phyloP scores from a whole-genome alignment of 805 yeast species.

The Saturnispora saitoi region DNA sequence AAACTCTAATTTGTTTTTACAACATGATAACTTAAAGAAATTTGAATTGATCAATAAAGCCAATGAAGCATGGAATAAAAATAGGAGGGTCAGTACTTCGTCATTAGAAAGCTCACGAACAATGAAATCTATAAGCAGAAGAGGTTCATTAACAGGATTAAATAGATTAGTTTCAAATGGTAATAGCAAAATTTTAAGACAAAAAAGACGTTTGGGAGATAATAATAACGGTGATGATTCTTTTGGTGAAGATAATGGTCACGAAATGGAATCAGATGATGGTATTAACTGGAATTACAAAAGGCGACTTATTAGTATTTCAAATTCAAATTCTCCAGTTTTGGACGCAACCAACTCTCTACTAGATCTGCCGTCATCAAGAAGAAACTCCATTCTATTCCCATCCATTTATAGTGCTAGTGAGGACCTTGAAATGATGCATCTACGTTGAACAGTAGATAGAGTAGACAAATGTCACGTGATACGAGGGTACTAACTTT shows the following conservation, averaged over 20 bases:
- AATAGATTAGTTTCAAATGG: background rate
- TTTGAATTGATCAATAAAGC: slow-evolving; percentile 30
- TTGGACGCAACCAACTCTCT: slow-evolving; percentile 9
- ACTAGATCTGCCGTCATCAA: slow-evolving; percentile 11
- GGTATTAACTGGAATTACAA: slow-evolving; percentile 7
- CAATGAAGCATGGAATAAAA: slow-evolving; percentile 30
- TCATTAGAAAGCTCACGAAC: slow-evolving; percentile 11
- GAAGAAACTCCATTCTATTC: slow-evolving; percentile 22
- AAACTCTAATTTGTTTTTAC: background rate
- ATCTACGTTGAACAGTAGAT: slow-evolving; percentile 14
- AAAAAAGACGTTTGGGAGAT: background rate
- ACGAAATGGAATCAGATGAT: slow-evolving; percentile 7
- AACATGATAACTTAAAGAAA: slow-evolving; percentile 22
- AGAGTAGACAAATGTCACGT: background rate
- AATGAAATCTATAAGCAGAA: slow-evolving; percentile 7
- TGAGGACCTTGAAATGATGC: slow-evolving; percentile 26
- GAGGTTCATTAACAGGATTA: slow-evolving; percentile 2
- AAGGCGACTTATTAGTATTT: slow-evolving; percentile 12
- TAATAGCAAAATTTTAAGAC: background rate
- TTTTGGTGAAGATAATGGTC: background rate
- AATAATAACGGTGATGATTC: background rate
- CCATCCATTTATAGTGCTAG: slow-evolving; percentile 22
- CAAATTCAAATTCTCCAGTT: slow-evolving; percentile 12
- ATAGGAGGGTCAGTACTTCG: slow-evolving; percentile 15
- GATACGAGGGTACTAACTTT: background rate